Evolutionary conservation across 805 yeast species (phyloP), one percentile per base, ranked within the genome.

Genomic region (Metschnikowia corniflorae): DNA sequence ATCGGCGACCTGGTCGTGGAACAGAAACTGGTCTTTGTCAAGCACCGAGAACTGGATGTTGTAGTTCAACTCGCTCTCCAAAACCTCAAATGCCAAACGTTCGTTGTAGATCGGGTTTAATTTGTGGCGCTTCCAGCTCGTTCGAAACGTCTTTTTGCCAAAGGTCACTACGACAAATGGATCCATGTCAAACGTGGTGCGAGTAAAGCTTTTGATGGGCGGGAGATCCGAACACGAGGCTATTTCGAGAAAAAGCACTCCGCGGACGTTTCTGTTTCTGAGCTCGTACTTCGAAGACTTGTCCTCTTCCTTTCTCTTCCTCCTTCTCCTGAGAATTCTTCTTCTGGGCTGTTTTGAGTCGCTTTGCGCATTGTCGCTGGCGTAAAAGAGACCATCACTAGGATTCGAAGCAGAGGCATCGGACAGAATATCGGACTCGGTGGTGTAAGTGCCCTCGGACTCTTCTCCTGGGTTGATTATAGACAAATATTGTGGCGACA

Each of bases 161-260:
- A 91, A 87, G 0, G 96, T 80, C 1, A 87, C 81, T 14, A 91
- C 87, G 3, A 91, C 91, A 62, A 91, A 93, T 2, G 97, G 97
- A 55, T 93, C 98, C 94, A 93, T 86, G 58, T 88, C 96, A 54
- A 84, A 91, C 1, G 89, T 81, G 16, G 86, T 77, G 7, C 88
- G 67, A 0, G 85, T 78, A 12, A 85, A 63, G 46, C 82, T 81
- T 26, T 73, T 72, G 36, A 81, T 70, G 0, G 94, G 86, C 1
- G 98, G 98, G 24, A 91, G 65, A 39, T 82, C 87, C 2, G 76
- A 63, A 7, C 91, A 87, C 1, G 82, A 75, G 3, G 77, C 72
- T 15, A 91, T 76, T 44, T 89, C 95, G 23, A 91, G 54, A 49
- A 83, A 86, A 4, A 85, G 59, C 6, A 89, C 83, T 2, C 97